phyloP scores from a whole-genome alignment of 768 basidiomycete species.

The Panaeolus cyanescens region DNA sequence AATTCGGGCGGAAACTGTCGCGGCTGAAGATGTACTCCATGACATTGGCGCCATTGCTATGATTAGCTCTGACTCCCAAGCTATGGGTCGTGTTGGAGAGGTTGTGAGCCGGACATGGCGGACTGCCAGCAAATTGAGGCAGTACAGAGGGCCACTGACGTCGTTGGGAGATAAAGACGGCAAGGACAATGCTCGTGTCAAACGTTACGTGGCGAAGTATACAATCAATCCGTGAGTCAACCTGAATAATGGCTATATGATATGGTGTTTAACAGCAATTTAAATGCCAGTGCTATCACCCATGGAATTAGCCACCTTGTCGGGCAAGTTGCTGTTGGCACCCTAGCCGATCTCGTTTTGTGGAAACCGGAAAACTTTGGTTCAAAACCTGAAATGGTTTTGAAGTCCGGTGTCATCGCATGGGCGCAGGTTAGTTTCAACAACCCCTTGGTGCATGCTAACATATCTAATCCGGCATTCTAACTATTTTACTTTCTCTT shows the following conservation, averaged over 20 bases:
- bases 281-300: slow-evolving; percentile 60
- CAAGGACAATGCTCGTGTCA: slow-evolving; percentile 87
- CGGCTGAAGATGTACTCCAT: slow-evolving; percentile 95
- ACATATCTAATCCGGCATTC: neutral
- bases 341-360: slow-evolving; percentile 90
- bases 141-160: slow-evolving; percentile 71
- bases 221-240: slow-evolving; percentile 91
- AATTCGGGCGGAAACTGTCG: slow-evolving; percentile 94
- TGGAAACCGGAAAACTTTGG: slow-evolving; percentile 98
- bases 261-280: neutral
- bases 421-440: slow-evolving; percentile 72
- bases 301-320: slow-evolving; percentile 90
- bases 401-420: slow-evolving; percentile 93
- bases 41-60: slow-evolving; percentile 94
- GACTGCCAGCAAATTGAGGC: slow-evolving; percentile 93
- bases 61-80: slow-evolving; percentile 96
- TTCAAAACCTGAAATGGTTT: slow-evolving; percentile 87
- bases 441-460: neutral
- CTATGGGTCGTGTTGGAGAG: slow-evolving; percentile 98
- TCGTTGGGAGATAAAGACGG: slow-evolving; percentile 69
- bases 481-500: neutral
- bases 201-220: slow-evolving; percentile 94
- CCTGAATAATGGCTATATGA: neutral
- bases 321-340: slow-evolving; percentile 81
- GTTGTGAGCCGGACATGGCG: slow-evolving; percentile 93